phyloP scores from a whole-genome alignment of 768 basidiomycete genomes.

The Hydnum rufescens region DNA sequence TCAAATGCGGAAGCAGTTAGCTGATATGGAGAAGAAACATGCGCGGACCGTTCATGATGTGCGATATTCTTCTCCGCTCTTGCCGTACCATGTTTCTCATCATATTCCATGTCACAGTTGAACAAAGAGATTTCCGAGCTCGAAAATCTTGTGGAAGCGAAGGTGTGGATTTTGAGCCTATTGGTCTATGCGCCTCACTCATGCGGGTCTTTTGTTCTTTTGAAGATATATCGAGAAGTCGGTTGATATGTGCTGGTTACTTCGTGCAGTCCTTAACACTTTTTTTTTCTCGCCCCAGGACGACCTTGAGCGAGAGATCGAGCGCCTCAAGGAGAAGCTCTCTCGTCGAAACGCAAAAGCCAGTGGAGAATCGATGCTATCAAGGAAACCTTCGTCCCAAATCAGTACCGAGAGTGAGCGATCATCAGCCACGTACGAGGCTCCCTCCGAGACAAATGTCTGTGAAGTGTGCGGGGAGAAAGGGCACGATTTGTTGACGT shows the following conservation, averaged over 20 bases:
- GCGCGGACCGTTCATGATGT: constrained; percentile 51
- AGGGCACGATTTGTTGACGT: constrained; percentile 75
- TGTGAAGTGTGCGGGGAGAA: constrained; percentile 79
- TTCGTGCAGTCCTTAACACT: constrained; percentile 2
- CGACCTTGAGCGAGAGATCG: constrained; percentile 71
- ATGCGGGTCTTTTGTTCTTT: no score
- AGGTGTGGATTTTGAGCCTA: constrained; percentile 29
- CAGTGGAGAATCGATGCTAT: constrained; percentile 15
- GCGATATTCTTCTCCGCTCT: not conserved
- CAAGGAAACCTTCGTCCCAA: constrained; percentile 9
- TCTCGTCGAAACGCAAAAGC: constrained; percentile 26
- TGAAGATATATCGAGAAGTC: constrained; percentile 70
- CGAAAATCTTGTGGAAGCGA: constrained; percentile 83
- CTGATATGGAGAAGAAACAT: constrained; percentile 56
- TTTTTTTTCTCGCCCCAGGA: constrained; percentile 27
- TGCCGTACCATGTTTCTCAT: constrained; percentile 2
- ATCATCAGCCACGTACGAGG: not conserved
- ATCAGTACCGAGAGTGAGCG: not conserved
- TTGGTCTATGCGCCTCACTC: not conserved
- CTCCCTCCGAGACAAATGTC: constrained; percentile 14
- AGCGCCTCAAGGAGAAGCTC: constrained; percentile 53
- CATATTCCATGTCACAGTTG: constrained; percentile 29
- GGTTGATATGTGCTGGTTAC: constrained; percentile 9
- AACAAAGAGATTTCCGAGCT: constrained; percentile 86
- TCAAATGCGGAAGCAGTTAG: constrained; percentile 38